phyloP scores from a whole-genome alignment of 2,329 filamentous ascomycete genomes.

The Aspergillus sp. region DNA sequence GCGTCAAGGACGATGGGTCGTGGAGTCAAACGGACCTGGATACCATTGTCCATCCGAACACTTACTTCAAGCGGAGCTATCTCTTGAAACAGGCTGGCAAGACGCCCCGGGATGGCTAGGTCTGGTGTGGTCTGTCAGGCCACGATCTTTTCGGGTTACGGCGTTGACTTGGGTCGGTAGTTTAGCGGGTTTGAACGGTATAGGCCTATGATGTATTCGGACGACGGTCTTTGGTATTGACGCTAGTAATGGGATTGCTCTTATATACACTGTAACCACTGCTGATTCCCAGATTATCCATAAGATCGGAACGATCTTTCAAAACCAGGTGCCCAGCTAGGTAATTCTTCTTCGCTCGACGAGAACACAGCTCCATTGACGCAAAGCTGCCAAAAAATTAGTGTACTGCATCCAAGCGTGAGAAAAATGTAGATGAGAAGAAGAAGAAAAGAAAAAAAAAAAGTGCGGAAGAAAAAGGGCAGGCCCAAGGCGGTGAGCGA shows the following conservation, averaged over 20 bases:
- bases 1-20: slow-evolving; percentile 63
- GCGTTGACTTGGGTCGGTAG: background rate
- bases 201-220: background rate
- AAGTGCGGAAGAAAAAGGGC: slow-evolving; percentile 14
- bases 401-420: slow-evolving; percentile 47
- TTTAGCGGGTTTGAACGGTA: background rate
- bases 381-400: slow-evolving; percentile 37
- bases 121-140: background rate
- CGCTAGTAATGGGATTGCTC: too few relatives aligned
- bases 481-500: slow-evolving; percentile 19
- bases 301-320: slow-evolving; percentile 54
- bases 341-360: slow-evolving; percentile 57
- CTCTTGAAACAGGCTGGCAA: slow-evolving; percentile 69
- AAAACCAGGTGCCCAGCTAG: slow-evolving; percentile 64
- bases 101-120: slow-evolving; percentile 37
- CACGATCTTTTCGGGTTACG: background rate
- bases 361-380: slow-evolving; percentile 55
- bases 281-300: slow-evolving; percentile 64
- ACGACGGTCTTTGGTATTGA: background rate
- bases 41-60: slow-evolving; percentile 94
- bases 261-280: slow-evolving; percentile 58
- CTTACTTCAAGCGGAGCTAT: slow-evolving; percentile 94
- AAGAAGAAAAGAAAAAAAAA: slow-evolving; percentile 29
- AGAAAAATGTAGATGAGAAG: slow-evolving; percentile 26
- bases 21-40: slow-evolving; percentile 71